These are phyloP conservation scores for Dacryopinax primogenitus DNA, from an alignment of 768 basidiomycete genomes.

Conservation along the genomic window DNA sequence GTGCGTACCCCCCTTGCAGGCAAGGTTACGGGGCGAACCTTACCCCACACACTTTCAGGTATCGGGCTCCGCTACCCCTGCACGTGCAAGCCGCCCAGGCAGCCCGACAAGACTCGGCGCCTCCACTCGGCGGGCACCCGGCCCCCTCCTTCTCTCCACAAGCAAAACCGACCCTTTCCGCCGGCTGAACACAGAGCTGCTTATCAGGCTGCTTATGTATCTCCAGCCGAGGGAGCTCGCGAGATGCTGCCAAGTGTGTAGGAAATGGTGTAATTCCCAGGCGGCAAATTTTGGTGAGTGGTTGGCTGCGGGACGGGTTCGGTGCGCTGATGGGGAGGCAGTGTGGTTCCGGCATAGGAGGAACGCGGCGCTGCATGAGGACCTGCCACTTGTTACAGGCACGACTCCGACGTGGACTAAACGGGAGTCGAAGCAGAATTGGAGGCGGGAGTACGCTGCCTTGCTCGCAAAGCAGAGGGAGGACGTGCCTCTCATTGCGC, in stretches of 20 bases:
- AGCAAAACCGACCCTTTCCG: slow-evolving; percentile 45
- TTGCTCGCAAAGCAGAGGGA: slow-evolving; percentile 19
- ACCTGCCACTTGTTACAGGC: slow-evolving; percentile 41
- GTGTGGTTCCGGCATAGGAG: slow-evolving; percentile 93
- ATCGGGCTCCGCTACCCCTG: slow-evolving; percentile 22
- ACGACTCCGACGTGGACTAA: slow-evolving; percentile 64
- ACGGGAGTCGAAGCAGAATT: slow-evolving; percentile 85
- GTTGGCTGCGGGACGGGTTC: not conserved
- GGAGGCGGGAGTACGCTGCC: slow-evolving; percentile 40
- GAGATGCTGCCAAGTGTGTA: slow-evolving; percentile 64
- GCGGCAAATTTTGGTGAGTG: slow-evolving; percentile 75
- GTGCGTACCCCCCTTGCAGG: slow-evolving; percentile 14
- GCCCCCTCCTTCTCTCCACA: slow-evolving; percentile 33
- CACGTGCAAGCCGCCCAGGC: slow-evolving; percentile 32
- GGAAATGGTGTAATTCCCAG: slow-evolving; percentile 80
- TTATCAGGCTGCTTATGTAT: slow-evolving; percentile 59
- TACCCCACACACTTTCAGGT: slow-evolving; percentile 16
- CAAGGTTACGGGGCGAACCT: not conserved
- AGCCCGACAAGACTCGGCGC: slow-evolving; percentile 26
- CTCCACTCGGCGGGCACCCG: slow-evolving; percentile 37
- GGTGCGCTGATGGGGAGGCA: slow-evolving; percentile 25
- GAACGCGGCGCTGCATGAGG: slow-evolving; percentile 74
- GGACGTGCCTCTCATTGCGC: slow-evolving; percentile 20
- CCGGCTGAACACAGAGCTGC: slow-evolving; percentile 65
- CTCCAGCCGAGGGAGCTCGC: slow-evolving; percentile 56